Evolutionary conservation across 305 asterid genomes (phyloP), one percentile per base, ranked within the genome.

Genomic region (Rubia peregrina): DNA sequence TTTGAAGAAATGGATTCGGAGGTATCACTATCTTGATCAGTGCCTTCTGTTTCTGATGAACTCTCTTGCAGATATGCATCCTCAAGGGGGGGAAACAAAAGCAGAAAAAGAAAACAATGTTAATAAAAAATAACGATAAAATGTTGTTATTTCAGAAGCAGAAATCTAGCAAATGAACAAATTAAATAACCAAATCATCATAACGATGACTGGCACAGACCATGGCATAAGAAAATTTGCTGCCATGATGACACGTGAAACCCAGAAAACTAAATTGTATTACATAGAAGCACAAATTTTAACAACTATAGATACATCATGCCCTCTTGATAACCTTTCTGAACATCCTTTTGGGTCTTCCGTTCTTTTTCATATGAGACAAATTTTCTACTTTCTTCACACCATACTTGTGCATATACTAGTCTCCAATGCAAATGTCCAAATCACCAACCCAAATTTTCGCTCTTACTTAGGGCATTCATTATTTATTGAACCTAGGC

Each of bases 41-140:
- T 80, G 78, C 71, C 74, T 76, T 81, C 90, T 61, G 75, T 46
- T 79, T 79, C 95, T 40, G 84, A 65, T 68, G 67, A 71, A 83
- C 84, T 82, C 82, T 79, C 83, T 76, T 66, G 85, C 64, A 79
- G 80, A 78, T 87, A 84, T 67, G 83, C 75, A 76, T 81, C 88
- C 96, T 89, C 83, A 70, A 53, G 60, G 60, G 60, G 59, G 56
- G 17, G 19, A 14, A 14, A 49, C n/a, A 75, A 76, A 68, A 71
- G 24, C 62, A 79, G 66, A 61, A 60, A 59, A 9, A 61, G n/a
- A 43, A 43, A 43, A 43, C 49, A 61, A 71, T 67, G 51, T 67
- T 67, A 16, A 61, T 38, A 40, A 17, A 30, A 24, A n/a, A 12
- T 36, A 61, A 49, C 42, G 14, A 7, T n/a, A 17, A 6, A 69